These are phyloP conservation scores for Solanum medicagineum DNA, from an alignment of 257 asterid genomes.

Conservation along the genomic window DNA sequence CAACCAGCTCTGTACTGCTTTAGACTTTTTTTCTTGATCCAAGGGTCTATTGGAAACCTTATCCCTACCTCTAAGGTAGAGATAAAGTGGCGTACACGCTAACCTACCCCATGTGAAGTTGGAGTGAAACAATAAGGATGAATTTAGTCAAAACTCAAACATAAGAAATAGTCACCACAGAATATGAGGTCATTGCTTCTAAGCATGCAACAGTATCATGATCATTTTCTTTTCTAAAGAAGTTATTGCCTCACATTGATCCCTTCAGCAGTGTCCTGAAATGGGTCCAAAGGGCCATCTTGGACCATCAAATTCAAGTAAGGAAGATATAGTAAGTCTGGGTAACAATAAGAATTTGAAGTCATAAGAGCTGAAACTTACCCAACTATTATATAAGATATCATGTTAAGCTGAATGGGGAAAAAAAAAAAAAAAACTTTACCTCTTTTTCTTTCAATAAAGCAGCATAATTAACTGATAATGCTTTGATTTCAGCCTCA, in stretches of 20 bases:
- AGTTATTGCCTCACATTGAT: background rate
- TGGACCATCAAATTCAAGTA: background rate
- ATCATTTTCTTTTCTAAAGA: background rate
- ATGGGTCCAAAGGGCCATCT: background rate
- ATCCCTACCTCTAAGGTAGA: too few relatives aligned
- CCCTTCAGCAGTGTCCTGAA: background rate
- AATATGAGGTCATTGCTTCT: background rate
- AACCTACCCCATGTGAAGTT: background rate
- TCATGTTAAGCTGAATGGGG: background rate
- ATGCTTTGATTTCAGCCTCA: constrained; percentile 87
- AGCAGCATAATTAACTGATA: constrained; percentile 91
- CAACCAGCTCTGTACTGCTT: too few relatives aligned
- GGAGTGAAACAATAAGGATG: background rate
- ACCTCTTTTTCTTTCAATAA: constrained; percentile 93
- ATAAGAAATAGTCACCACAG: background rate
- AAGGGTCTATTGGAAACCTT: too few relatives aligned
- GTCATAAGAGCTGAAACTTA: background rate
- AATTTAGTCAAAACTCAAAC: background rate
- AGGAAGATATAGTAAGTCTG: background rate
- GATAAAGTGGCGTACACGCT: too few relatives aligned
- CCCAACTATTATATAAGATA: background rate
- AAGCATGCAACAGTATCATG: background rate
- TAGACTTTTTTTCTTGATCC: too few relatives aligned
- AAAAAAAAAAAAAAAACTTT: background rate
- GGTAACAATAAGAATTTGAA: background rate